phyloP scores from a whole-genome alignment of 169 alveolate genomes.

The Plasmodium falciparum region DNA sequence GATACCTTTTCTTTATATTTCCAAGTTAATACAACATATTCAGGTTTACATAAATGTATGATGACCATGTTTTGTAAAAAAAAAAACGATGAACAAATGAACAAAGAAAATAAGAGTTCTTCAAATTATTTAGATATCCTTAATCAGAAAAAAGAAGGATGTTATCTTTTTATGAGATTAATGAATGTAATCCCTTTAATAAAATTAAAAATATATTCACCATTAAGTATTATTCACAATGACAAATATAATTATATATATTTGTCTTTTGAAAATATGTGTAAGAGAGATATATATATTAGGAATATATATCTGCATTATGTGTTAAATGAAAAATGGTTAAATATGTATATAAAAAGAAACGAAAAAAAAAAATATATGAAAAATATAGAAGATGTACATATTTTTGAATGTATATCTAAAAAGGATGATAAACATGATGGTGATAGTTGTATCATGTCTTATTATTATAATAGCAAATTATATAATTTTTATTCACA shows the following conservation, averaged over 20 bases:
- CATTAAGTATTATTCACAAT: background rate
- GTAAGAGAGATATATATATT: conserved; percentile 41
- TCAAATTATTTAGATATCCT: conserved; percentile 42
- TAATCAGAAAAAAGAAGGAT: conserved; percentile 21
- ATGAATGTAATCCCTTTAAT: conserved; percentile 50
- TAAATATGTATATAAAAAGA: no score
- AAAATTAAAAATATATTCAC: conserved; percentile 27
- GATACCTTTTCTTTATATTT: conserved; percentile 33
- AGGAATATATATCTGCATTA: conserved; percentile 21
- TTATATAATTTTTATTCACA: conserved; percentile 20
- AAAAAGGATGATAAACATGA: background rate
- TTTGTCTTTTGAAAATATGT: conserved; percentile 34
- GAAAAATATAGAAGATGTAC: no score
- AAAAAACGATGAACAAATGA: background rate
- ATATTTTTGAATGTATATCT: no score
- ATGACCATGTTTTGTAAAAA: conserved; percentile 46
- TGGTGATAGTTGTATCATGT: background rate
- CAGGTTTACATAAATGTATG: conserved; percentile 48
- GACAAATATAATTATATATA: conserved; percentile 22
- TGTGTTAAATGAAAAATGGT: no score
- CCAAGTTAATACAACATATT: conserved; percentile 25
- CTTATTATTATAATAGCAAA: background rate
- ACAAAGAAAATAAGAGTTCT: background rate
- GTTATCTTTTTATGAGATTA: conserved; percentile 35
- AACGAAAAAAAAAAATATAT: no score